Conservation (phyloP, 139 green algal genomes). For the Chlorella sp. region DNA sequence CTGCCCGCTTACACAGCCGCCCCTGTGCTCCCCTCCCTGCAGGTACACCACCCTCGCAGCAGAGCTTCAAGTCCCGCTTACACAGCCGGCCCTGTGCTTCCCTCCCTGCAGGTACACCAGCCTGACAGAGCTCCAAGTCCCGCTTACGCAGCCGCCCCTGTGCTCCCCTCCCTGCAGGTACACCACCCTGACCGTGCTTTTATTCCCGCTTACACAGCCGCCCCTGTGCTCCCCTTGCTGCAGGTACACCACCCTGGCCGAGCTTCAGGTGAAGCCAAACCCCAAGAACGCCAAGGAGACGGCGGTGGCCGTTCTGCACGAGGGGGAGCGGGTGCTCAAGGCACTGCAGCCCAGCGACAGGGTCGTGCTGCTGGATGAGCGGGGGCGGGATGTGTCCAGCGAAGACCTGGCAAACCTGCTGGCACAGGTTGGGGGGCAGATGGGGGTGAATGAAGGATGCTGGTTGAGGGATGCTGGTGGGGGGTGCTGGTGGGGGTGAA, state of each 20-base stretch:
- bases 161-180: too few relatives aligned
- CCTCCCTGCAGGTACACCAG: too few relatives aligned
- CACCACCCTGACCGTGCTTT: too few relatives aligned
- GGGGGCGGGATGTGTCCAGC: slow-evolving; percentile 20
- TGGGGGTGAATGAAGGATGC: too few relatives aligned
- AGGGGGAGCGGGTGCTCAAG: slow-evolving; percentile 58
- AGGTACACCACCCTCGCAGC: too few relatives aligned
- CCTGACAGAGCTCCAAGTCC: too few relatives aligned
- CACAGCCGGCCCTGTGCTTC: neutral
- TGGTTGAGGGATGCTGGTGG: too few relatives aligned
- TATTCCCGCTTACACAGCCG: neutral
- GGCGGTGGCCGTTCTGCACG: slow-evolving; percentile 41
- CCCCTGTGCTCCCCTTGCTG: neutral
- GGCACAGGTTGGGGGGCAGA: slow-evolving; percentile 20
- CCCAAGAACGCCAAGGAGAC: slow-evolving; percentile 60
- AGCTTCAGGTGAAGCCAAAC: slow-evolving; percentile 61
- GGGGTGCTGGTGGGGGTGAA: too few relatives aligned
- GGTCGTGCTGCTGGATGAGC: slow-evolving; percentile 31
- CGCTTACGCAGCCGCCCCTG: too few relatives aligned
- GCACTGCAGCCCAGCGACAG: slow-evolving; percentile 20
- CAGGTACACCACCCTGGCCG: slow-evolving; percentile 32
- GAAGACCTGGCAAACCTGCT: slow-evolving; percentile 28
- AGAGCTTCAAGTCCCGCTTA: neutral
- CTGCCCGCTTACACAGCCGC: too few relatives aligned
- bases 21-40: too few relatives aligned